Evolutionary conservation across 1,284 basidiomycete species (phyloP).

Genomic region (Salmacisia buchloeana): DNA sequence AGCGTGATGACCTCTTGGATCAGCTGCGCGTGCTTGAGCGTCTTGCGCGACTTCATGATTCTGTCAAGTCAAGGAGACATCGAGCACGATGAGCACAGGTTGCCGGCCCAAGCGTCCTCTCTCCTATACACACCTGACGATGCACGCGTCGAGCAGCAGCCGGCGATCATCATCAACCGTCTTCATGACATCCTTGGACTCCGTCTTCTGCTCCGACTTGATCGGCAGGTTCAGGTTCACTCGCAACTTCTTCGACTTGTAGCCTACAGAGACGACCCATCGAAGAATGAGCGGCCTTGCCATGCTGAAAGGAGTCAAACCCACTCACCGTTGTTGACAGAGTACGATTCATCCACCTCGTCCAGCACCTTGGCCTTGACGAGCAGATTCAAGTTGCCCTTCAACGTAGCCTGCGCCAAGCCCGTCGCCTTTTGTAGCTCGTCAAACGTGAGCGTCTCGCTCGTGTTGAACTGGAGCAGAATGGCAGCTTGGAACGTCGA

Average conservation of each 20-base stretch:
- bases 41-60: slow-evolving; percentile 94
- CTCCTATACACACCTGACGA: slow-evolving; percentile 69
- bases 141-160: slow-evolving; percentile 93
- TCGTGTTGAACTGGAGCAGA: slow-evolving; percentile 81
- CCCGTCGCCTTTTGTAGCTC: slow-evolving; percentile 78
- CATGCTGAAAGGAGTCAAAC: not conserved
- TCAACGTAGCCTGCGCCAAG: slow-evolving; percentile 75
- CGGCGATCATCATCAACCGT: slow-evolving; percentile 96
- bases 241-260: slow-evolving; percentile 82
- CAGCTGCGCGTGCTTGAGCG: slow-evolving; percentile 89
- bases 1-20: slow-evolving; percentile 91
- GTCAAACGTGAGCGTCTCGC: slow-evolving; percentile 72
- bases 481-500: slow-evolving; percentile 94
- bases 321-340: slow-evolving; percentile 74
- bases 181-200: slow-evolving; percentile 83
- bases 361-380: slow-evolving; percentile 84
- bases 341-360: slow-evolving; percentile 75
- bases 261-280: slow-evolving; percentile 52
- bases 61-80: slow-evolving; percentile 52
- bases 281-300: not conserved
- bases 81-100: not conserved
- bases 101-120: not conserved
- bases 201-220: slow-evolving; percentile 88
- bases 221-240: slow-evolving; percentile 90
- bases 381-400: slow-evolving; percentile 73